Percentiles rank a stretch among this genome's conserved stretches.
Conservation (phyloP, 805 yeast species). For the Kregervanrija pseudodelftensis region DNA sequence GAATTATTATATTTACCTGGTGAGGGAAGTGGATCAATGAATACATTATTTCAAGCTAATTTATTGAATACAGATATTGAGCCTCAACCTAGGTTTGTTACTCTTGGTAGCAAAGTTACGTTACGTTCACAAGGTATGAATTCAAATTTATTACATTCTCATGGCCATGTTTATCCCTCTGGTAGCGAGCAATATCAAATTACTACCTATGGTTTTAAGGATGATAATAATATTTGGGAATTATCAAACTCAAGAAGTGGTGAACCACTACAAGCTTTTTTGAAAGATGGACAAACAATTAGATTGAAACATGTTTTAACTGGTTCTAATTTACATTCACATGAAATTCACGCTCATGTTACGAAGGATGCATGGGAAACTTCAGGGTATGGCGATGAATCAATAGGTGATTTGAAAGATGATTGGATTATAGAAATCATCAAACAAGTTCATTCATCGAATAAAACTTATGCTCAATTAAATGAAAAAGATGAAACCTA, state of each 20-base stretch:
- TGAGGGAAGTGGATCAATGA: conserved; percentile 85
- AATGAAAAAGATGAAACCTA: conserved; percentile 36
- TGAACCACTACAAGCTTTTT: conserved; percentile 16
- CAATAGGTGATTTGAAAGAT: conserved; percentile 64
- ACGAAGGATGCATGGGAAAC: conserved; percentile 46
- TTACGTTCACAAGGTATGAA: conserved; percentile 65
- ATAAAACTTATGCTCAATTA: conserved; percentile 17
- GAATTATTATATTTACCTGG: conserved; percentile 68
- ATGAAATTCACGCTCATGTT: conserved; percentile 58
- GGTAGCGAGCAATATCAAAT: conserved; percentile 94
- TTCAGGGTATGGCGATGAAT: conserved; percentile 63
- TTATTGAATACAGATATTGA: conserved; percentile 59
- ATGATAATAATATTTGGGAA: conserved; percentile 73
- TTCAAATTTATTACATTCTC: conserved; percentile 81
- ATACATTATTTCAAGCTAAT: conserved; percentile 85
- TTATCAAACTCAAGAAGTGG: conserved; percentile 31
- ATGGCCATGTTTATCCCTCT: conserved; percentile 75
- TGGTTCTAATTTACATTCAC: conserved; percentile 65
- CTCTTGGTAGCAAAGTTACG: conserved; percentile 56
- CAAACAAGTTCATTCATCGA: conserved; percentile 38
- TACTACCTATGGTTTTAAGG: conserved; percentile 87
- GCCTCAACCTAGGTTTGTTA: conserved; percentile 60
- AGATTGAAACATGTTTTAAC: conserved; percentile 60
- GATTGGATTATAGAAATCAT: conserved; percentile 71
- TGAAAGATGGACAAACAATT: conserved; percentile 54